Conservation (phyloP, 2,329 filamentous ascomycete species). For the Dactylellina parvicollis region DNA sequence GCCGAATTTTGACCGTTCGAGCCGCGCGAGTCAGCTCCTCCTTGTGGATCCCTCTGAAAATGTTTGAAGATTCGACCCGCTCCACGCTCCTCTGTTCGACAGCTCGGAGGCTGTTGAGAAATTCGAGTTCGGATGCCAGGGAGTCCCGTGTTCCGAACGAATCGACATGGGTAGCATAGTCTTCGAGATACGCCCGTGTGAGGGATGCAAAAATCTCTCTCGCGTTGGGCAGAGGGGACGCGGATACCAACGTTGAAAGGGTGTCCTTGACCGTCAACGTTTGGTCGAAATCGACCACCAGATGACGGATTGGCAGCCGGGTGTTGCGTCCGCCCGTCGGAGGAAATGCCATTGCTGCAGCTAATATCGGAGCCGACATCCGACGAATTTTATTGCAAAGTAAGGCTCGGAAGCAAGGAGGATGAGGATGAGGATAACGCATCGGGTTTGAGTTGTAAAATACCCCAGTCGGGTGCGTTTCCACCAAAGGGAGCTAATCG, state of each 20-base stretch:
- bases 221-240: slow-evolving; percentile 29
- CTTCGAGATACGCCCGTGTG: slow-evolving; percentile 29
- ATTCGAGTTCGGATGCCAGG: slow-evolving; percentile 16
- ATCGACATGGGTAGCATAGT: slow-evolving; percentile 19
- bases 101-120: slow-evolving; percentile 18
- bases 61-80: slow-evolving; percentile 27
- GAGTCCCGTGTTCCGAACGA: slow-evolving; percentile 6
- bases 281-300: slow-evolving; percentile 42
- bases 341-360: neutral
- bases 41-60: slow-evolving; percentile 33
- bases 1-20: slow-evolving; percentile 17
- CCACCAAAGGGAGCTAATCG: neutral
- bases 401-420: neutral
- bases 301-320: slow-evolving; percentile 8
- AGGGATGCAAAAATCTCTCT: slow-evolving; percentile 16
- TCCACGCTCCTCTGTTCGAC: slow-evolving; percentile 34
- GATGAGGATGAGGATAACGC: neutral
- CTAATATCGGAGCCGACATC: neutral
- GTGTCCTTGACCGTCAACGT: slow-evolving; percentile 34
- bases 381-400: neutral
- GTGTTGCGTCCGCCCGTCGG: neutral
- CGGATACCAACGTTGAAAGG: slow-evolving; percentile 29
- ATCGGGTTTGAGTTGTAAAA: neutral
- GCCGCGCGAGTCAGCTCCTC: slow-evolving; percentile 11
- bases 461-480: slow-evolving; percentile 4